phyloP scores from a whole-genome alignment of 192 early-diverging fungal species.

The Radiomyces spectabilis region DNA sequence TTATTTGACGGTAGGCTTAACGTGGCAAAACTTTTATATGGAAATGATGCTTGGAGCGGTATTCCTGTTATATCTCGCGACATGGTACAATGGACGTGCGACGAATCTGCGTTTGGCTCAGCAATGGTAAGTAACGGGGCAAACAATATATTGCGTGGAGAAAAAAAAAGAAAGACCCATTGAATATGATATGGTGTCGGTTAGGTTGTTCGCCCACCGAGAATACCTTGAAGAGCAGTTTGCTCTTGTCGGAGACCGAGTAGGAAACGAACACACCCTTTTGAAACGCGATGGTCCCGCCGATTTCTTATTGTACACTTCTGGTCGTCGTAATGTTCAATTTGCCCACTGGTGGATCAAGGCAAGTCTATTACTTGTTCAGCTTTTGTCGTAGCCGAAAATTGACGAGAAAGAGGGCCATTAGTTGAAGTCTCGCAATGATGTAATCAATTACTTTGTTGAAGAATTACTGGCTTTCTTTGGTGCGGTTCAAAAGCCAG shows the following conservation, averaged over 20 bases:
- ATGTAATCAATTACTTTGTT: slow-evolving; percentile 26
- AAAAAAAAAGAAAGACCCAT: slow-evolving; percentile 16
- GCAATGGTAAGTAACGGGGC: slow-evolving; percentile 24
- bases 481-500: slow-evolving; percentile 11
- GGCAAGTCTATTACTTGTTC: too few relatives aligned
- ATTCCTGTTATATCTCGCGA: slow-evolving; percentile 17
- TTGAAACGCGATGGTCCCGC: slow-evolving; percentile 63
- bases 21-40: slow-evolving; percentile 7
- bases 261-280: slow-evolving; percentile 27
- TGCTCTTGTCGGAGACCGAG: slow-evolving; percentile 56
- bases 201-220: slow-evolving; percentile 2
- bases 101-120: slow-evolving; percentile 29
- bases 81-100: slow-evolving; percentile 17
- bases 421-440: slow-evolving; percentile 49
- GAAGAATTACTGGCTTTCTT: slow-evolving; percentile 19
- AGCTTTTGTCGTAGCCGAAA: too few relatives aligned
- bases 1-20: background rate
- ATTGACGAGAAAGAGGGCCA: too few relatives aligned
- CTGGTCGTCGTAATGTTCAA: slow-evolving; percentile 63
- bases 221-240: slow-evolving; percentile 55
- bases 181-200: slow-evolving; percentile 19
- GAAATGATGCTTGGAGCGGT: slow-evolving; percentile 11
- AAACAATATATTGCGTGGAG: background rate
- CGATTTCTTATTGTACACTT: slow-evolving; percentile 70
- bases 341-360: slow-evolving; percentile 59